Conservation (phyloP, 306 rosid species). For the Datisca glomerata region DNA sequence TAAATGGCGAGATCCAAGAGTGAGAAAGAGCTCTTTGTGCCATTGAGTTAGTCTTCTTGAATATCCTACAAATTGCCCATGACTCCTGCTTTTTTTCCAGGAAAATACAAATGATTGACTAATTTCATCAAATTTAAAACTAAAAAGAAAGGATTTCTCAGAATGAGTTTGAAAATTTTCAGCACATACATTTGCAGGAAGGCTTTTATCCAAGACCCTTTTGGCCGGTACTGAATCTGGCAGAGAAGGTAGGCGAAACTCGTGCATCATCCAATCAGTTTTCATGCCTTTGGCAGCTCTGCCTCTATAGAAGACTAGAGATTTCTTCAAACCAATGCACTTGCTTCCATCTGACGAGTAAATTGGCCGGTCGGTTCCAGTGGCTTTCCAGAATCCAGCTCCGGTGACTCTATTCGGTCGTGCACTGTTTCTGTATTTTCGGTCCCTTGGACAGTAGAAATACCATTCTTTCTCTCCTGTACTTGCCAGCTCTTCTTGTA, state of each 20-base stretch:
- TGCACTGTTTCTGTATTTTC: conserved; percentile 1
- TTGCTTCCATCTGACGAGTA: neutral
- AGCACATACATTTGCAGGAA: conserved; percentile 37
- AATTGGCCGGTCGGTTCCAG: conserved; percentile 2
- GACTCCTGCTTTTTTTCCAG: conserved; percentile 41
- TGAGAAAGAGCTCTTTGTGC: conserved; percentile 58
- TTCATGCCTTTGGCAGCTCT: conserved; percentile 4
- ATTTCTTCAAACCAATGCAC: conserved; percentile 2
- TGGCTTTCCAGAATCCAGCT: conserved; percentile 7
- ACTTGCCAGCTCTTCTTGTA: neutral
- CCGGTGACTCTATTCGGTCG: neutral
- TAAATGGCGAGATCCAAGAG: conserved; percentile 43
- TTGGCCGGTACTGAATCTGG: conserved; percentile 16
- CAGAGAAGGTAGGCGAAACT: conserved; percentile 2
- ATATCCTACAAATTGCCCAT: conserved; percentile 88
- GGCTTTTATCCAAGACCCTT: conserved; percentile 32
- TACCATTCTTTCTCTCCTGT: conserved; percentile 5
- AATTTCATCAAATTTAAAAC: neutral
- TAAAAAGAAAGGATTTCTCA: neutral
- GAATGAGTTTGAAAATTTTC: too few relatives aligned
- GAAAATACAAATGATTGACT: conserved; percentile 2
- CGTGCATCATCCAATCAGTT: conserved; percentile 8
- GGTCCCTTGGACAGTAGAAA: conserved; percentile 2
- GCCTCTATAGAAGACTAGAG: conserved; percentile 6
- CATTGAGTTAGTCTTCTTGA: conserved; percentile 60